Base-by-base conservation (phyloP, 2,329 filamentous ascomycete species). In the Neofusicoccum cordaticola region DNA sequence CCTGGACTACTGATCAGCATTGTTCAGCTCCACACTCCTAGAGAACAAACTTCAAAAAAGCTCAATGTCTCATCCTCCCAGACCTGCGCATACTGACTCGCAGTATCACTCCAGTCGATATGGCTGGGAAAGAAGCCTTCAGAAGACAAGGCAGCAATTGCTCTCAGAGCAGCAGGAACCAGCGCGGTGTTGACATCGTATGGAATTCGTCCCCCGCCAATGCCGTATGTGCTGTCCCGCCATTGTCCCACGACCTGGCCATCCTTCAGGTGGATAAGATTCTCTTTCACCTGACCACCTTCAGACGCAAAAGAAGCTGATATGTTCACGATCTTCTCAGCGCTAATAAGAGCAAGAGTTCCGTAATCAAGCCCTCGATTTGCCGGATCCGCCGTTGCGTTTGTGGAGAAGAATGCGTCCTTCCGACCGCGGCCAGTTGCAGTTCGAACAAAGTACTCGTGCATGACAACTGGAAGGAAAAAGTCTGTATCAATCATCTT, bases 111-210 rank as follows among this genome's bases (percentile, higher is more conserved):
- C 85, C 85, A 88, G 0, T 80, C 73, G 0, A 79, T 68, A 62
- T 83, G 79, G 2, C 79, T 71, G 0, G 83, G 75, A 66, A 85
- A 88, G 67, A 87, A 80, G 1, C 82, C 83, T 0, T 78, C 75
- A 0, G 73, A 72, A 2, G 85, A 77, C 1, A 89, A 75, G 0
- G 79, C 77, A 2, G 83, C 81, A 42, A 90, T 87, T 1, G 86
- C 82, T 11, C 84, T 80, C 0, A 90, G 78, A 1, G 84, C 86
- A 1, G 87, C 86, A 0, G 88, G 87, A 0, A 84, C 84, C 0
- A 90, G 77, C 0, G 85, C 87, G 0, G 85, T 85, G 69, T 89
- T 90, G 27, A 89, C 86, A 66, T 89, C 83, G 70, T 86, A 89
- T 0, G 87, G 86, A n/a, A 88, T 85, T 0, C 84, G 80, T 1